Evolutionary conservation across 2,329 filamentous ascomycete genomes (phyloP).

Genomic region (Penicillium sp.): DNA sequence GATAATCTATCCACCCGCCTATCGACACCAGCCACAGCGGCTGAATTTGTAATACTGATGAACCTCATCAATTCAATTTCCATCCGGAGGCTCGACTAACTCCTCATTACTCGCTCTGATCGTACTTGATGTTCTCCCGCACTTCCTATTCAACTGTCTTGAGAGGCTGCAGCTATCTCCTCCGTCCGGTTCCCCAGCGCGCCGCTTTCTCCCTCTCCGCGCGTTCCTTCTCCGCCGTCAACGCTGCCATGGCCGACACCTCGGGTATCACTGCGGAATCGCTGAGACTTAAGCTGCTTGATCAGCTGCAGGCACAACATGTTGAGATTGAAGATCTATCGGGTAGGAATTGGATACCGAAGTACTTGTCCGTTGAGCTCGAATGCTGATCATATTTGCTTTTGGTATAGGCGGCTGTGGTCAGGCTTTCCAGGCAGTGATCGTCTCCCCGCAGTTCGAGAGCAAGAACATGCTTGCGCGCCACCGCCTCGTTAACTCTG

Average conservation of each 20-base stretch:
- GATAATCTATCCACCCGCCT: background rate
- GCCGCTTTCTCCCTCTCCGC: constrained; percentile 36
- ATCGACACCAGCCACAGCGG: constrained; percentile 22
- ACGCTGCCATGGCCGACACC: constrained; percentile 48
- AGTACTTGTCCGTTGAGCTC: background rate
- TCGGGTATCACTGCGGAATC: constrained; percentile 70
- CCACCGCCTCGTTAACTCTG: constrained; percentile 81
- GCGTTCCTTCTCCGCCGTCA: constrained; percentile 33
- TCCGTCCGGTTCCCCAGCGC: constrained; percentile 28
- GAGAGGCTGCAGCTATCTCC: constrained; percentile 42
- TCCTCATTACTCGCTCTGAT: background rate
- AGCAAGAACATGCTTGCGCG: constrained; percentile 77
- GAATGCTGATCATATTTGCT: constrained; percentile 12
- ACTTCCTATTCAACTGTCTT: constrained; percentile 29
- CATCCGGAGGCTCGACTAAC: background rate
- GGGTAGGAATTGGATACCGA: constrained; percentile 55
- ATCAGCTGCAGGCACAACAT: constrained; percentile 71
- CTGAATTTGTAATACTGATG: constrained; percentile 26
- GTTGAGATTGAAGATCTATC: constrained; percentile 92
- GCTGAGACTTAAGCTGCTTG: constrained; percentile 67
- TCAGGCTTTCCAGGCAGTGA: constrained; percentile 69
- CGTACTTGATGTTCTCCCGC: constrained; percentile 41
- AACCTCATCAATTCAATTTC: constrained; percentile 9
- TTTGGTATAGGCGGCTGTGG: constrained; percentile 63
- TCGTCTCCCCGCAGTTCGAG: constrained; percentile 68